Conservation (phyloP, 2,329 filamentous ascomycete genomes). For the Allantophomopsis lycopodina region DNA sequence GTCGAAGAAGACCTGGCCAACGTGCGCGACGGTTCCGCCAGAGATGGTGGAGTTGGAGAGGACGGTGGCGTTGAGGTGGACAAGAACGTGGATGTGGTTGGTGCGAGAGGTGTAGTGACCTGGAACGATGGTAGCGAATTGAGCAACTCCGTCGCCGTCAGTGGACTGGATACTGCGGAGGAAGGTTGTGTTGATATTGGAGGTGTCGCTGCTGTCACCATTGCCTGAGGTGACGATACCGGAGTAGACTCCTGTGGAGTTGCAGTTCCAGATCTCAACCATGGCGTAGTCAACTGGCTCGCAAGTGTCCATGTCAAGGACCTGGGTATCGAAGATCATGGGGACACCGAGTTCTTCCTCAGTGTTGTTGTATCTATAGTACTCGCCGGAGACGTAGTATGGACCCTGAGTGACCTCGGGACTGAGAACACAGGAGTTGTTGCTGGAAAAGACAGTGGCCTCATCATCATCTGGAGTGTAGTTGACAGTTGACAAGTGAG, state of each 20-base stretch:
- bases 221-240: conserved; percentile 25
- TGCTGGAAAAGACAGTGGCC: conserved; percentile 24
- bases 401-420: conserved; percentile 39
- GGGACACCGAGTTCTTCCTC: conserved; percentile 22
- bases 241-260: conserved; percentile 24
- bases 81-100: conserved; percentile 32
- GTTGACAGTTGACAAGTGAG: conserved; percentile 7
- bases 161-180: conserved; percentile 26
- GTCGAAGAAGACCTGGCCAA: conserved; percentile 54
- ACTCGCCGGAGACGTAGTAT: conserved; percentile 29
- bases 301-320: conserved; percentile 25
- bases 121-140: conserved; percentile 28
- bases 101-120: conserved; percentile 29
- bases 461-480: conserved; percentile 21
- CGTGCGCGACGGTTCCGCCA: conserved; percentile 37
- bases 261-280: conserved; percentile 26
- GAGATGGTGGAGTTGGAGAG: conserved; percentile 30
- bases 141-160: conserved; percentile 24
- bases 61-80: conserved; percentile 22
- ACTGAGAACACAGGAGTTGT: conserved; percentile 32
- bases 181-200: conserved; percentile 24
- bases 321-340: conserved; percentile 25
- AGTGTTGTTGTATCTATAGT: conserved; percentile 21
- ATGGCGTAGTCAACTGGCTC: conserved; percentile 22
- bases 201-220: conserved; percentile 21